Base-by-base conservation (phyloP, 2,329 filamentous ascomycete genomes). In the Chaetomiaceae sp. region DNA sequence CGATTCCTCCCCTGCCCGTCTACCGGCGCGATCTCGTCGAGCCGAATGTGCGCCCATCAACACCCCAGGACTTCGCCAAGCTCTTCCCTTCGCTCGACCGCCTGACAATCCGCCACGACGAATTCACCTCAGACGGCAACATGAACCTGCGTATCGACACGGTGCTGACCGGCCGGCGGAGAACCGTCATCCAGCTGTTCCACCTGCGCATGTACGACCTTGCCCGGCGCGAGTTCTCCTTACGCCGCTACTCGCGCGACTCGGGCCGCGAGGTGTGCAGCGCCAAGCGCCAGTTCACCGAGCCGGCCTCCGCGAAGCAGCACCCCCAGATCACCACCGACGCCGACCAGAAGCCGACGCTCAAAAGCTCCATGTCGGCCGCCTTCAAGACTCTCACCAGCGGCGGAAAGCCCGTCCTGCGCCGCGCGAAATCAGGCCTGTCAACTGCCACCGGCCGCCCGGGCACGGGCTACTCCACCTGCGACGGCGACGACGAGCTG, bases 151-250 rank as follows among this genome's bases (percentile, higher is more conserved):
- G 90, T 26, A 76, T 97, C 48, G 90, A 95, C 62, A 91, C 88
- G 6, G 73, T 86, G 52, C 78, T 87, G 37, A 74, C 76, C 20
- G 76, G 77, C 33, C 78, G 78, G 53, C 78, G 81, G 52, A 80
- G 81, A 56, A 78, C 86, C 58, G 87, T 82, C 5, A 68, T 81
- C 10, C 79, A 83, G 62, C 81, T 98, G 38, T 97, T 96, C 68
- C 91, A 98, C 65, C 73, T 97, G 50, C 86, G 89, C 59, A 95
- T 98, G 88, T 84, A 95, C 63, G 88, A 97, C 65, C 71, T 97
- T 45, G 83, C 81, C 60, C 82, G 81, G 56, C 81, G 93, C 40
- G 86, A 95, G 51, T 96, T 95, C 66, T 95, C 90, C 1, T 74
- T 97, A 22, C 83, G 91, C 24, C 81, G 91, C 38, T 97, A 98